Base-by-base conservation (phyloP, 345 rosid genomes). In the Rhodamnia argentea region DNA sequence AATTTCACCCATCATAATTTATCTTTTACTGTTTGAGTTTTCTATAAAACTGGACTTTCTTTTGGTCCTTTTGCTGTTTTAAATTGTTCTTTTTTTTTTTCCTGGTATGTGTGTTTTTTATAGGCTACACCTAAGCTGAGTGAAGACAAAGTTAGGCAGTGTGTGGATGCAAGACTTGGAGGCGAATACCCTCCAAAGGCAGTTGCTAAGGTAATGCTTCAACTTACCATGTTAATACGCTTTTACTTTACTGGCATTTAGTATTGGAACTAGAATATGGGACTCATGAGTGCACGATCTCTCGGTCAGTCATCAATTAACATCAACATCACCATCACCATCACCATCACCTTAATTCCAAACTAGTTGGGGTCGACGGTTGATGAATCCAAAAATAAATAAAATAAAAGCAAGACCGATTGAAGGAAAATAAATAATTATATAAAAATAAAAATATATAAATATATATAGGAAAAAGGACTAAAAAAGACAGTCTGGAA, bases 91-190 rank as follows among this genome's bases (percentile, higher is more conserved):
- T 40, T 52, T 42, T 22, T 42, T 37, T 37, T 2, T 37, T 37
- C 3, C 3, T 37, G 40, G 29, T 53, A 4, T 42, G 7, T 55
- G 53, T 70, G 51, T 40, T 57, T 82, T 10, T 86, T 53, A 86
- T 86, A 97, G 99, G 99, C 99, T 54, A 91, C 99, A 70, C 99
- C 99, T 83, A 96, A 93, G 90, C 95, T 97, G 51, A 94, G 98
- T 58, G 98, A 96, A 90, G 98, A 97, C 93, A 96, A 95, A 88
- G 97, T 96, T 78, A 93, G 91, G 90, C 99, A 97, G 81, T 97
- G 98, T 85, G 95, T 96, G 60, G 99, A 97, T 94, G 88, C 98
- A 88, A 96, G 98, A 90, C 95, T 95, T 18, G 94, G 94, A 84
- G 97, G 96, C 56, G 97, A 95, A 32, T 97, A 90, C 88, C 98